Base-by-base conservation (phyloP, 768 basidiomycete genomes). In the Coprinopsis sp. region DNA sequence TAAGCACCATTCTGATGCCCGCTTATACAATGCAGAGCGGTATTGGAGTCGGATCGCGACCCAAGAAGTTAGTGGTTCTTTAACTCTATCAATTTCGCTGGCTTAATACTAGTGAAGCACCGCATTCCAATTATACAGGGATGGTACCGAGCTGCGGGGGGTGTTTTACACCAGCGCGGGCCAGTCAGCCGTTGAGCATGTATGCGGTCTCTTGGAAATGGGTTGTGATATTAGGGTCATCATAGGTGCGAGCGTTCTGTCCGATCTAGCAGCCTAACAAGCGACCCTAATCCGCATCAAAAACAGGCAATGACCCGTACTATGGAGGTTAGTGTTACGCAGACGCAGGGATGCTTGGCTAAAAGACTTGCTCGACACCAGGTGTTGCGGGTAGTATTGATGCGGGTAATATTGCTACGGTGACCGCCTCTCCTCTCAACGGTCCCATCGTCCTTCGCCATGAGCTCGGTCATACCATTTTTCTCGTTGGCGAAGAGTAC, bases 401-500 rank as follows among this genome's bases (percentile, higher is more conserved):
- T n/a, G n/a, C n/a, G n/a, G n/a, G n/a, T n/a, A n/a, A n/a, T n/a
- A n/a, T n/a, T n/a, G n/a, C n/a, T n/a, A n/a, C n/a, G n/a, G n/a
- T n/a, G n/a, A 91, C 88, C 8, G 78, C 87, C 1, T 90, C 87
- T 1, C 62, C 77, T 16, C 71, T 79, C 12, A 91, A 89, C 44
- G 87, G 87, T 0, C 77, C 85, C 14, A 73, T 86, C 16, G 84
- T 89, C 5, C 73, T 90, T 24, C 76, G 86, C 5, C 87, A 88
- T 55, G 87, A 89, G 61, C 76, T 89, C 1, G 87, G 87, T 0
- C 87, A 91, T 63, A 87, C 84, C 19, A 78, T 89, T 39, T 85
- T 89, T 53, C 66, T 77, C 6, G 81, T 87, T 16, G 88, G 88
- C 3, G 88, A 90, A 64, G 87, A 89, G 64, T 89, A 91, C 58